These are phyloP conservation scores for Crotalaria pallida DNA, from an alignment of 306 rosid species.

Conservation along the genomic window DNA sequence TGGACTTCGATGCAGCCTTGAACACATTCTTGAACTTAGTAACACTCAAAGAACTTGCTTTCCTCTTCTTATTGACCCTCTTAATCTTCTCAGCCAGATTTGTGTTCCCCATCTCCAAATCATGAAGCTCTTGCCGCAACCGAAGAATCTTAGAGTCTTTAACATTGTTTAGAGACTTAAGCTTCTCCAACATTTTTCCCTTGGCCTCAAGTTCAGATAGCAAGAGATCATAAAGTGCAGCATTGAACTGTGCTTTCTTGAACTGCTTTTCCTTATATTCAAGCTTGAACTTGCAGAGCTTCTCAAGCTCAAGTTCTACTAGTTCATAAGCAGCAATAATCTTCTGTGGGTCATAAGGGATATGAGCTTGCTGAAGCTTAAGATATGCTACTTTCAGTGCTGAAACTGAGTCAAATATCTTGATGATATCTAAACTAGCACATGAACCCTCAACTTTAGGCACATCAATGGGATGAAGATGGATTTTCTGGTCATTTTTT, in stretches of 20 bases:
- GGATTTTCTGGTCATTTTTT: constrained; percentile 31
- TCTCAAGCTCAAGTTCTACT: constrained; percentile 45
- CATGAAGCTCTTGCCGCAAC: constrained; percentile 31
- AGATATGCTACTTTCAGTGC: constrained; percentile 55
- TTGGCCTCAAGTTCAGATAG: constrained; percentile 28
- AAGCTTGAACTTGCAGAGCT: constrained; percentile 48
- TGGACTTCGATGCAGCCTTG: constrained; percentile 37
- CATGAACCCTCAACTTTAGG: not conserved
- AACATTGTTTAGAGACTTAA: constrained; percentile 37
- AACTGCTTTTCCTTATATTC: constrained; percentile 35
- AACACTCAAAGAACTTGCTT: constrained; percentile 19
- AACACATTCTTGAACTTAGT: constrained; percentile 33
- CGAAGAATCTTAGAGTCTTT: constrained; percentile 35
- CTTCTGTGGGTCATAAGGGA: constrained; percentile 50
- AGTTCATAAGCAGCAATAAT: constrained; percentile 46
- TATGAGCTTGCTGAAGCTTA: constrained; percentile 66
- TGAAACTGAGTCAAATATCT: constrained; percentile 44
- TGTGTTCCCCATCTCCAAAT: constrained; percentile 33
- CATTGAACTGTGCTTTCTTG: constrained; percentile 6
- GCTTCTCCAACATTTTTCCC: constrained; percentile 36
- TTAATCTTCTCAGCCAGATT: constrained; percentile 31
- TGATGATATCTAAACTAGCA: constrained; percentile 29
- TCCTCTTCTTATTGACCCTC: constrained; percentile 34
- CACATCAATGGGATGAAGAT: constrained; percentile 30
- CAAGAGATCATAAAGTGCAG: constrained; percentile 15